Base-by-base conservation (phyloP, 805 yeast species). In the Lipomyces yamadae region DNA sequence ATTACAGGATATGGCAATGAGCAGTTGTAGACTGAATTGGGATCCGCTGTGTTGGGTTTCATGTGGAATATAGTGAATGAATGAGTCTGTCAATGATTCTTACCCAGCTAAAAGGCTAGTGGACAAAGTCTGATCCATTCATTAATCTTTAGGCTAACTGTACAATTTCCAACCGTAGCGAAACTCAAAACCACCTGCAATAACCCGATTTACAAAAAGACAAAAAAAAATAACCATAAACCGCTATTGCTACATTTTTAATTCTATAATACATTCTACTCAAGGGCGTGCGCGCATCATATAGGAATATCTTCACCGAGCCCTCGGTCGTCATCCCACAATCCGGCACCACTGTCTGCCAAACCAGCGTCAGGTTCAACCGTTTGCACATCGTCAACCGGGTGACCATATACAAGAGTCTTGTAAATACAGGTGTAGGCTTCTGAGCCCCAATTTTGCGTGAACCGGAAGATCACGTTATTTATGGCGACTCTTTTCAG, bases 1-100 rank as follows among this genome's bases (percentile, higher is more conserved):
- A 90, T 95, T 74, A 85, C 83, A 71, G 99, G 99, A 63, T 95
- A 95, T 76, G 98, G 98, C 67, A 88, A 91, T 64, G 88, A 85
- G 72, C 85, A 76, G 56, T 83, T 59, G 54, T 59, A 32, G 30
- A 15, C 33, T 30, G 34, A 10, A 39, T 32, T 30, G 15, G 18
- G 18, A 13, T 18, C 18, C 7, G n/a, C 34, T 32, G 32, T n/a
- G 53, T 24, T 48, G 34, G 3, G 7, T 48, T 48, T n/a, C 30
- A 15, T 52, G 55, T 52, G 29, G 34, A 24, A 52, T 29, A 52
- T 10, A 29, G 4, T 18, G 6, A 13, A 24, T n/a, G 32, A 29
- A 52, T 52, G 15, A 34, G 13, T 52, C 33, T n/a, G 8, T 42
- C 48, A 42, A 7, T n/a, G 6, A 7, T 42, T 13, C 48, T 42